Evolutionary conservation across 1,284 basidiomycete species (phyloP).

Genomic region (Volvariella surrecta): DNA sequence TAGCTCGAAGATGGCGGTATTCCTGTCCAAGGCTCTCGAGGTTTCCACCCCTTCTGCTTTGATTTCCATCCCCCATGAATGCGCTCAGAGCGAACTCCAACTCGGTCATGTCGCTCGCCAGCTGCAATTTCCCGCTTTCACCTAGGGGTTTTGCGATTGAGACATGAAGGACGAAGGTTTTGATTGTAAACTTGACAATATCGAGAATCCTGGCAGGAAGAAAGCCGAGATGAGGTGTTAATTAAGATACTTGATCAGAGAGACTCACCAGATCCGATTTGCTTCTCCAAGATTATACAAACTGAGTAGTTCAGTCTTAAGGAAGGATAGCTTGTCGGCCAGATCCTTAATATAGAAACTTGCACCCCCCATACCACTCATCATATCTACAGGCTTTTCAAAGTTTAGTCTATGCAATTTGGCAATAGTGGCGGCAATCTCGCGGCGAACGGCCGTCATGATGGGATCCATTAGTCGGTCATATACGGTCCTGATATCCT

Average conservation of each 20-base stretch:
- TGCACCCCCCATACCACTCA: constrained; percentile 56
- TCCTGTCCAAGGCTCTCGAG: constrained; percentile 73
- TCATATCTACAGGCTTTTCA: constrained; percentile 56
- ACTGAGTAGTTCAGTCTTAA: constrained; percentile 69
- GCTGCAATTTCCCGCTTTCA: constrained; percentile 84
- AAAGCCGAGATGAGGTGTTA: not conserved
- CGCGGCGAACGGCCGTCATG: constrained; percentile 67
- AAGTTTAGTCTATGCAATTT: constrained; percentile 82
- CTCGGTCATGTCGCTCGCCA: constrained; percentile 93
- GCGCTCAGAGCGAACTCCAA: constrained; percentile 85
- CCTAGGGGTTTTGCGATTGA: constrained; percentile 83
- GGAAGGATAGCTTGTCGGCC: constrained; percentile 74
- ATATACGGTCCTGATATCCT: constrained; percentile 57
- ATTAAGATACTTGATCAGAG: not conserved
- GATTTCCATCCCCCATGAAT: constrained; percentile 56
- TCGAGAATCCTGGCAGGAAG: constrained; percentile 45
- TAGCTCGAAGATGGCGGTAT: constrained; percentile 70
- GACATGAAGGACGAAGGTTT: constrained; percentile 82
- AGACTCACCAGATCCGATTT: constrained; percentile 59
- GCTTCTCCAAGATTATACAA: constrained; percentile 66
- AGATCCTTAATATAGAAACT: constrained; percentile 89
- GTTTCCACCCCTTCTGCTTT: constrained; percentile 51
- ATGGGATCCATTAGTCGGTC: constrained; percentile 63
- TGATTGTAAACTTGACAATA: constrained; percentile 70
- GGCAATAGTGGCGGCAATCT: constrained; percentile 69